Evolutionary conservation across 2,329 filamentous ascomycete genomes (phyloP).

Genomic region (Hypoxylon rubiginosum): DNA sequence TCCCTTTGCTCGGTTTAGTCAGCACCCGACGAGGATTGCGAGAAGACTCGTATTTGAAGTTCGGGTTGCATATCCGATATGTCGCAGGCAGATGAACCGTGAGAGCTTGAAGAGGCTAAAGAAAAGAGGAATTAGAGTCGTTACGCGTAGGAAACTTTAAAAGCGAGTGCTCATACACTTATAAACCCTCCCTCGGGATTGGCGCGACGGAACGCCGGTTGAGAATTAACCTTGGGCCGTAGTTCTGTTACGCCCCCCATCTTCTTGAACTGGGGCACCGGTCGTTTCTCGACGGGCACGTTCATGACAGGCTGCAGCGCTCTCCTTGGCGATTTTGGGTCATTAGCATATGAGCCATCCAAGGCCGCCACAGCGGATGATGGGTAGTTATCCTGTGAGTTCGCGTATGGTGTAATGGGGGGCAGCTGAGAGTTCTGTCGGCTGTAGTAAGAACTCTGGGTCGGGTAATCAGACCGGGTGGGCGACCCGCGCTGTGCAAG

Average conservation of each 20-base stretch:
- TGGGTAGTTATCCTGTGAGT: slow-evolving; percentile 78
- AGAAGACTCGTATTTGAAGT: slow-evolving; percentile 98
- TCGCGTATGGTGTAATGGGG: slow-evolving; percentile 77
- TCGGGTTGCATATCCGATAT: slow-evolving; percentile 97
- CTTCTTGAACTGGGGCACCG: slow-evolving; percentile 90
- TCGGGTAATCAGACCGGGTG: slow-evolving; percentile 73
- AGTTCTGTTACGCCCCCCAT: slow-evolving; percentile 80
- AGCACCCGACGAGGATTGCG: slow-evolving; percentile 94
- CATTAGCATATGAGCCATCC: slow-evolving; percentile 72
- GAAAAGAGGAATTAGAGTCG: slow-evolving; percentile 48
- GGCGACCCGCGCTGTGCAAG: slow-evolving; percentile 81
- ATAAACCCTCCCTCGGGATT: slow-evolving; percentile 98
- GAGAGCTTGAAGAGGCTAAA: slow-evolving; percentile 90
- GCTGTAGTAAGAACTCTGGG: slow-evolving; percentile 70
- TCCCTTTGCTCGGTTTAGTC: slow-evolving; percentile 97
- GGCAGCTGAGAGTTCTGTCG: slow-evolving; percentile 76
- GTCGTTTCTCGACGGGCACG: slow-evolving; percentile 66
- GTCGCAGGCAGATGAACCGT: slow-evolving; percentile 94
- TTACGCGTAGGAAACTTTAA: slow-evolving; percentile 14
- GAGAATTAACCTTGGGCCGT: slow-evolving; percentile 84
- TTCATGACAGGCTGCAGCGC: slow-evolving; percentile 61
- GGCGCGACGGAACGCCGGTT: slow-evolving; percentile 91
- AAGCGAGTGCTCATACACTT: slow-evolving; percentile 73
- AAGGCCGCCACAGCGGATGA: slow-evolving; percentile 78
- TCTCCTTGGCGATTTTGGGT: slow-evolving; percentile 70